Base-by-base conservation (phyloP, 2,329 filamentous ascomycete genomes). In the Phaeosphaeriaceae sp. region DNA sequence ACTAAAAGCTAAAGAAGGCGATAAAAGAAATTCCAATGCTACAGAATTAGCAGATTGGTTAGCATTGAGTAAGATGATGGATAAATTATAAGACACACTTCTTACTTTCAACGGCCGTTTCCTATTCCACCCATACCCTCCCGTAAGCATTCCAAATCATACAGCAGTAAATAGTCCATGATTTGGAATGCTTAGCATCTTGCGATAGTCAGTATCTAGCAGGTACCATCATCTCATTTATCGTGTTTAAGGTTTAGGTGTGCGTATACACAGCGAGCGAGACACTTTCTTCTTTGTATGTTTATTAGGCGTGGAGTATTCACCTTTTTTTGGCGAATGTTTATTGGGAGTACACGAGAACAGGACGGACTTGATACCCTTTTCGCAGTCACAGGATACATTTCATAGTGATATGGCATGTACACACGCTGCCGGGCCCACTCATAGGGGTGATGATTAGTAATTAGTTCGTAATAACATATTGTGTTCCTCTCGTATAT, bases 41-140 rank as follows among this genome's bases (percentile, higher is more conserved):
- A 38, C 43, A 36, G 38, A 50, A 35, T 33, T 53, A 38, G 23
- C 37, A 26, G 46, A 51, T 29, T 62, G 59, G 59, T 30, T 62
- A 35, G 52, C 50, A 2, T 20, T 62, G 34, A 60, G 48, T 32
- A 49, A 41, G 36, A 42, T 54, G 50, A 34, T 62, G 43, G 59
- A 56, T 17, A 46, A 42, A 2, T 21, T 58, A 28, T 52, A 30
- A 46, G 17, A n/a, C n/a, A 7, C 12, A 12, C 13, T 11, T 18
- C 26, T 37, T 34, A 4, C 13, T 11, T 12, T 21, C 13, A 15
- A 40, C 37, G n/a, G n/a, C n/a, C n/a, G n/a, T n/a, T n/a, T n/a
- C n/a, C n/a, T n/a, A n/a, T n/a, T n/a, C n/a, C n/a, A n/a, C n/a
- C n/a, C n/a, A n/a, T n/a, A n/a, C n/a, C n/a, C n/a, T n/a, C n/a